phyloP scores from a whole-genome alignment of 306 rosid species.

The Lathyrus tuberosus region DNA sequence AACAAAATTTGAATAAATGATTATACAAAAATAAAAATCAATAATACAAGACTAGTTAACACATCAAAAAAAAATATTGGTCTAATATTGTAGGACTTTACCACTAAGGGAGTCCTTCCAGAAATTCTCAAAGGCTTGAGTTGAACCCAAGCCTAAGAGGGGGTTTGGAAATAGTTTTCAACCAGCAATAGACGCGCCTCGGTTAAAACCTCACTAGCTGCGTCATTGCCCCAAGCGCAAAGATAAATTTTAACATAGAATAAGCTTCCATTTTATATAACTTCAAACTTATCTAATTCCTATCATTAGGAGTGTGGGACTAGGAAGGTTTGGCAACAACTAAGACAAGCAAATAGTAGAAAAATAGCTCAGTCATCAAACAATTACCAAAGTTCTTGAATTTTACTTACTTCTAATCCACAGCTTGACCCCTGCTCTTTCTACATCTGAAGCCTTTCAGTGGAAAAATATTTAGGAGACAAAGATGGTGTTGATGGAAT shows the following conservation, averaged over 20 bases:
- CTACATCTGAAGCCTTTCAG: too few relatives aligned
- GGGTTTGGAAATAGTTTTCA: constrained; percentile 31
- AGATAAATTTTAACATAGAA: rapidly evolving
- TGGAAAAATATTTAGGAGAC: too few relatives aligned
- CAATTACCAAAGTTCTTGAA: too few relatives aligned
- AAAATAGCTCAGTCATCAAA: too few relatives aligned
- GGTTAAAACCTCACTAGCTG: constrained; percentile 17
- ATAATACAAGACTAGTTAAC: too few relatives aligned
- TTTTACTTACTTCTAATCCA: too few relatives aligned
- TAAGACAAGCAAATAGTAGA: too few relatives aligned
- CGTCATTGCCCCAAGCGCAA: constrained; percentile 33
- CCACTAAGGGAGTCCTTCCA: constrained; percentile 19
- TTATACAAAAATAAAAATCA: too few relatives aligned
- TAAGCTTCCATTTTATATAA: neutral
- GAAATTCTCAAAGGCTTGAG: constrained; percentile 12
- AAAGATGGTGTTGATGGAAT: too few relatives aligned
- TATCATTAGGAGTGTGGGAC: neutral
- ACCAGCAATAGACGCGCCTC: constrained; percentile 28
- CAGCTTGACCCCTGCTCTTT: too few relatives aligned
- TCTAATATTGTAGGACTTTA: constrained; percentile 5
- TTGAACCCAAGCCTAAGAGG: constrained; percentile 25
- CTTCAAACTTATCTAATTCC: neutral
- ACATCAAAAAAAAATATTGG: too few relatives aligned
- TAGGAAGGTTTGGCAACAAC: neutral
- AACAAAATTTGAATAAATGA: too few relatives aligned